Base-by-base conservation (phyloP, 768 basidiomycete genomes). In the Piloderma croceum region DNA sequence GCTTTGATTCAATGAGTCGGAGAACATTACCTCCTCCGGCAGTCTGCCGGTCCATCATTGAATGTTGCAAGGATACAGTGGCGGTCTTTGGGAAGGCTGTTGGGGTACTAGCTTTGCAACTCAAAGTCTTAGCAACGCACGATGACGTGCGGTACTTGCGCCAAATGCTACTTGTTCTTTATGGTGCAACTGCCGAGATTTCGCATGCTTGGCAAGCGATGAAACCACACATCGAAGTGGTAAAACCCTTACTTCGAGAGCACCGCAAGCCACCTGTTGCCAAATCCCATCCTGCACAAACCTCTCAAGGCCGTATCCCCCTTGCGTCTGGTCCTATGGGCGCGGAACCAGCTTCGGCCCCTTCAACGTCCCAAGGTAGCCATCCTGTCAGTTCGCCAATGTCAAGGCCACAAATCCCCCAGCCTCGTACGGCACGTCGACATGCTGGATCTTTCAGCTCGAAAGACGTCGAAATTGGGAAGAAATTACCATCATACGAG, bases 401-500 rank as follows among this genome's bases (percentile, higher is more conserved):
- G n/a, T n/a, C n/a, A n/a, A n/a, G n/a, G n/a, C n/a, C n/a, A n/a
- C n/a, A n/a, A n/a, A n/a, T n/a, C n/a, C 10, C 15, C 15, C 27
- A 15, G 10, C 61, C 60, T 19, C 78, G 79, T 20, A 81, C 74
- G 36, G 73, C 77, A 18, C 72, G 91, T 32, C 73, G 92, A 25
- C 87, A 94, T 58, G 92, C 88, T 5, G 92, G 92, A n/a, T 94
- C 92, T 3, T 97, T 94, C 65, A 94, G 92, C 46, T 81, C 74
- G 19, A 86, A 90, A 55, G 92, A 96, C 57, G 85, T 94, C 5
- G 83, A 94, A 56, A 80, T 88, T 37, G 92, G 92, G 29, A 89
- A 82, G 61, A 69, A 76, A 40, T 58, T 88, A 36, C 83, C 87
- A 6, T 82, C 81, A n/a, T 76, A 76, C 47, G 74, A 79, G 33